Base-by-base conservation (phyloP, 768 basidiomycete genomes). In the Clitopilus hobsonii region DNA sequence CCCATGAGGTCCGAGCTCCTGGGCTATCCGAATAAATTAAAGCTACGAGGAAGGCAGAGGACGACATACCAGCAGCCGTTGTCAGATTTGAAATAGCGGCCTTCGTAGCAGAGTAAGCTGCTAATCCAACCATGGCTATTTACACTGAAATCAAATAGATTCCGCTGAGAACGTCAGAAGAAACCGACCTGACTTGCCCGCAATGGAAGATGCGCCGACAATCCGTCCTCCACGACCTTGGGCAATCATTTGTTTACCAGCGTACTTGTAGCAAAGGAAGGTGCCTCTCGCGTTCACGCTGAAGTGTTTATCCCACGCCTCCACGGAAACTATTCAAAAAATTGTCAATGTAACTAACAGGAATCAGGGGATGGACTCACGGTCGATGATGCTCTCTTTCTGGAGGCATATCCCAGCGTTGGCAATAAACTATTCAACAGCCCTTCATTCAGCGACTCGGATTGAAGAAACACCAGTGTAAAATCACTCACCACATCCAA, bases 31-130 rank as follows among this genome's bases (percentile, higher is more conserved):
- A 27, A 16, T 16, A 14, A 16, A 23, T 18, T 13, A 49, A 18
- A 20, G 10, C 5, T 24, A 6, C 0, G 11, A 20, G 47, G 38
- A 4, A 29, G 16, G 2, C 5, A 6, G 11, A 3, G 24, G 6
- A 5, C 32, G 3, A 61, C 66, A 27, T 41, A 71, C 71, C 70
- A 16, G 65, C 63, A 14, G 61, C 60, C 55, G 77, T 75, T 0
- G 78, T 77, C 24, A 79, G 58, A 14, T 72, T 75, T 24, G 75
- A 65, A 0, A 80, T 50, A 2, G 75, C 75, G 58, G 76, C 77
- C 60, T 80, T 78, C 3, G 70, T 71, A 0, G 68, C 61, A 38
- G 59, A 61, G 55, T 79, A 79, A 5, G 67, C 58, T 16, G 56
- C 38, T n/a, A 61, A 28, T 10, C 32, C 38, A 6, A 50, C 54